phyloP scores from a whole-genome alignment of 805 yeast genomes.

The Saccharomycopsis babjevae region DNA sequence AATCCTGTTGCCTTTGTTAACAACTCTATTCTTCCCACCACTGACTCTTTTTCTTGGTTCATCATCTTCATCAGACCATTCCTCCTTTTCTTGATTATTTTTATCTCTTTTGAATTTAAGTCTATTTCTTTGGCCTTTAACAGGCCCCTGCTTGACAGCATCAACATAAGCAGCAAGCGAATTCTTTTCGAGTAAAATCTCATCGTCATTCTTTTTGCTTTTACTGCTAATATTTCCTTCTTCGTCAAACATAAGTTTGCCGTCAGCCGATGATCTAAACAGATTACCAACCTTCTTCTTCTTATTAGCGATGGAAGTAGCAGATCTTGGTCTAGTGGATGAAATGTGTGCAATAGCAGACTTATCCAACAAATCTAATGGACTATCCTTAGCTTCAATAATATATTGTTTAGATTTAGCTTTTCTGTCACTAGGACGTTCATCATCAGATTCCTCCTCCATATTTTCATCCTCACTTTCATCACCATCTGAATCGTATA shows the following conservation, averaged over 20 bases:
- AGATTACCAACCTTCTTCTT: constrained; percentile 25
- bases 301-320: constrained; percentile 23
- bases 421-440: constrained; percentile 19
- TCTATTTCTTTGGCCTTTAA: constrained; percentile 86
- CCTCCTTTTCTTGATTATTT: constrained; percentile 41
- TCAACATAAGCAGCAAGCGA: constrained; percentile 90
- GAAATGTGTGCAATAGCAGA: constrained; percentile 81
- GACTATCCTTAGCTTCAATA: constrained; percentile 64
- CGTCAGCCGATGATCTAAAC: constrained; percentile 35
- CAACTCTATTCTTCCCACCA: neutral
- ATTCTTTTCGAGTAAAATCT: constrained; percentile 35
- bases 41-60: constrained; percentile 17
- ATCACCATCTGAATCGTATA: constrained; percentile 62
- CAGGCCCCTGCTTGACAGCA: constrained; percentile 88
- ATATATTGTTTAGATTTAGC: constrained; percentile 50
- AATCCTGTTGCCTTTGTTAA: neutral
- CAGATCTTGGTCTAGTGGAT: constrained; percentile 57
- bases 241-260: constrained; percentile 59
- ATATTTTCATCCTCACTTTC: constrained; percentile 35
- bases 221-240: constrained; percentile 25
- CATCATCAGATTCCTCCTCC: constrained; percentile 19
- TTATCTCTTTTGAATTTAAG: constrained; percentile 72
- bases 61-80: constrained; percentile 41
- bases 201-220: constrained; percentile 28
- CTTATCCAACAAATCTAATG: constrained; percentile 82